These are phyloP conservation scores for Lipomyces mesembrius DNA, from an alignment of 805 yeast species.

Conservation along the genomic window DNA sequence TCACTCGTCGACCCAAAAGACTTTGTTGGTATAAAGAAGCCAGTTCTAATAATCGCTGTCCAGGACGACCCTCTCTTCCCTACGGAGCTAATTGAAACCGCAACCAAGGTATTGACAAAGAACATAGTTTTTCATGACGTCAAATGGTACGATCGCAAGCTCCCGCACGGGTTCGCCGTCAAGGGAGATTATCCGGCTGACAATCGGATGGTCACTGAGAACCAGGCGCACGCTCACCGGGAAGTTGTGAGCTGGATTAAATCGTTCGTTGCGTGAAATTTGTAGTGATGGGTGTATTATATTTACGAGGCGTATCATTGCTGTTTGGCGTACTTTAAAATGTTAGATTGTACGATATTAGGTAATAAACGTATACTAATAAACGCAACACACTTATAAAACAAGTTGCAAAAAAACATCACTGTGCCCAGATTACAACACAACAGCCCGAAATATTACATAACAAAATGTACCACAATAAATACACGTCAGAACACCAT, in stretches of 20 bases:
- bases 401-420: background rate
- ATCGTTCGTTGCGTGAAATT: slow-evolving; percentile 25
- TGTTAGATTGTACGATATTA: background rate
- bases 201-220: slow-evolving; percentile 25
- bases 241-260: slow-evolving; percentile 33
- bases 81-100: slow-evolving; percentile 35
- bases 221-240: slow-evolving; percentile 29
- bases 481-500: background rate
- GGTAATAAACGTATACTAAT: background rate
- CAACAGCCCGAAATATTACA: background rate
- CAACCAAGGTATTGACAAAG: slow-evolving; percentile 32
- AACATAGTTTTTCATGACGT: slow-evolving; percentile 35
- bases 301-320: background rate
- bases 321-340: background rate
- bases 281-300: background rate
- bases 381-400: background rate
- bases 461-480: background rate
- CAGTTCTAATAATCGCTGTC: slow-evolving; percentile 40
- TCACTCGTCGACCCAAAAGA: slow-evolving; percentile 42
- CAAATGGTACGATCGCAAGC: slow-evolving; percentile 33
- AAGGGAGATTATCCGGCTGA: slow-evolving; percentile 48
- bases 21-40: slow-evolving; percentile 41
- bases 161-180: slow-evolving; percentile 53
- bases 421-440: background rate
- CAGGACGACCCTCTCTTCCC: slow-evolving; percentile 43